phyloP scores from a whole-genome alignment of 371 early-diverging fungal genomes.

The Phascolomyces articulosus region DNA sequence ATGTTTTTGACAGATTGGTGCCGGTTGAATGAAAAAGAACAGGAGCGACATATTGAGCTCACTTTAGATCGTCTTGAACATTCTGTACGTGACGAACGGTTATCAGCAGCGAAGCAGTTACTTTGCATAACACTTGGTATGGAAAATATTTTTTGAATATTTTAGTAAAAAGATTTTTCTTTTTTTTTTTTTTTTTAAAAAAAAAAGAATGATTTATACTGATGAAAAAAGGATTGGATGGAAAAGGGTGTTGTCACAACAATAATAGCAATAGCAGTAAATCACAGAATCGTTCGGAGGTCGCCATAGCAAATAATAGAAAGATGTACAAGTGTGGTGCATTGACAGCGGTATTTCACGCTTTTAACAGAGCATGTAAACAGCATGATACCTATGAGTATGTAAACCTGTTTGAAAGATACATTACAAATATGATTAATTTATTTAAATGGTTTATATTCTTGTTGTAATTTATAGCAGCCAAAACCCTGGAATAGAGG shows the following conservation, averaged over 20 bases:
- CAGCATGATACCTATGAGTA: conserved; percentile 34
- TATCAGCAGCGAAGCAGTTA: conserved; percentile 50
- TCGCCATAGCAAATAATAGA: conserved; percentile 53
- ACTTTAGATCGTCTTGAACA: conserved; percentile 64
- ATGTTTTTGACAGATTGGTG: neutral
- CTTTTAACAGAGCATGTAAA: conserved; percentile 44
- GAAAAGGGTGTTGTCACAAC: neutral
- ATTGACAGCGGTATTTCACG: conserved; percentile 49
- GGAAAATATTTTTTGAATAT: neutral
- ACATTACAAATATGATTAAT: no score
- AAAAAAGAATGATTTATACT: neutral
- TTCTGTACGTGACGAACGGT: conserved; percentile 41
- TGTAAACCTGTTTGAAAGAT: neutral
- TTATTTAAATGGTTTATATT: no score
- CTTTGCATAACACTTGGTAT: conserved; percentile 70
- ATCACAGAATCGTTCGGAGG: conserved; percentile 15
- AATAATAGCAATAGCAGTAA: conserved; percentile 42
- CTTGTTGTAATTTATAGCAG: no score
- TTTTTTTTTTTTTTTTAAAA: no score
- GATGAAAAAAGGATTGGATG: neutral
- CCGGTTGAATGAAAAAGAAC: conserved; percentile 18
- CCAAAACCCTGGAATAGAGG: conserved; percentile 9
- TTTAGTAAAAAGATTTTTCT: no score
- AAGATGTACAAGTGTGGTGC: conserved; percentile 52
- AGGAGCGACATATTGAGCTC: conserved; percentile 38